Percentiles rank a stretch among this genome's conserved stretches.
These are phyloP conservation scores for Diaporthe amygdali DNA, from an alignment of 2,329 filamentous ascomycete species.

Conservation along the genomic window DNA sequence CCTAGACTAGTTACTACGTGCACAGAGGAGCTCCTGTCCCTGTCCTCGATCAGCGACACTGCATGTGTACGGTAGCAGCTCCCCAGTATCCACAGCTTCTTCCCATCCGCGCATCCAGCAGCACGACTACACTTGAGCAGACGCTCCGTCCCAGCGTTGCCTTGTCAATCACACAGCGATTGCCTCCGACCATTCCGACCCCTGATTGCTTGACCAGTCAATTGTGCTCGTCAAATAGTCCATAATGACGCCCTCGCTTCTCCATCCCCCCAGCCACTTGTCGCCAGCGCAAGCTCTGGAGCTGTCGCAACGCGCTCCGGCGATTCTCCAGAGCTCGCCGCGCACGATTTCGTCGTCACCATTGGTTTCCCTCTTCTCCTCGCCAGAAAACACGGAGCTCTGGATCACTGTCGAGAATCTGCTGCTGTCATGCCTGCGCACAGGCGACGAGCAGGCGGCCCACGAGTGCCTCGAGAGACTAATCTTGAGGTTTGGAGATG, in stretches of 20 bases:
- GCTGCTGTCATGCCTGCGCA: conserved; percentile 81
- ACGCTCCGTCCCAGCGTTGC: background rate
- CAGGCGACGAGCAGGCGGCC: conserved; percentile 81
- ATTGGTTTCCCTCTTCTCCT: conserved; percentile 56
- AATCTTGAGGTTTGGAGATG: conserved; percentile 77
- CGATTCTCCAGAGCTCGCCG: conserved; percentile 58
- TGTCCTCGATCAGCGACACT: background rate
- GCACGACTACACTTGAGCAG: background rate
- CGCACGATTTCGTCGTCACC: conserved; percentile 61
- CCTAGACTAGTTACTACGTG: too few relatives aligned
- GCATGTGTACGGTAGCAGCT: background rate
- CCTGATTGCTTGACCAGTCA: background rate
- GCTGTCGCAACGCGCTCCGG: conserved; percentile 66
- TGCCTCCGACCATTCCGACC: background rate
- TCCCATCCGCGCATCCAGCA: background rate
- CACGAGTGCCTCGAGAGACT: conserved; percentile 77
- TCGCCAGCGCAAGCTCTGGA: conserved; percentile 60
- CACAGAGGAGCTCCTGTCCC: background rate
- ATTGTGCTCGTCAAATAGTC: background rate
- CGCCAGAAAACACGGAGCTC: conserved; percentile 75
- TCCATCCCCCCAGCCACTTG: conserved; percentile 62
- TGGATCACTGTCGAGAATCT: conserved; percentile 91
- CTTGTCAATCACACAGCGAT: background rate
- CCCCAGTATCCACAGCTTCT: conserved; percentile 3
- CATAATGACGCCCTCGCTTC: conserved; percentile 56